phyloP scores from a whole-genome alignment of 2,329 filamentous ascomycete species.

The Aureobasidium sp. region DNA sequence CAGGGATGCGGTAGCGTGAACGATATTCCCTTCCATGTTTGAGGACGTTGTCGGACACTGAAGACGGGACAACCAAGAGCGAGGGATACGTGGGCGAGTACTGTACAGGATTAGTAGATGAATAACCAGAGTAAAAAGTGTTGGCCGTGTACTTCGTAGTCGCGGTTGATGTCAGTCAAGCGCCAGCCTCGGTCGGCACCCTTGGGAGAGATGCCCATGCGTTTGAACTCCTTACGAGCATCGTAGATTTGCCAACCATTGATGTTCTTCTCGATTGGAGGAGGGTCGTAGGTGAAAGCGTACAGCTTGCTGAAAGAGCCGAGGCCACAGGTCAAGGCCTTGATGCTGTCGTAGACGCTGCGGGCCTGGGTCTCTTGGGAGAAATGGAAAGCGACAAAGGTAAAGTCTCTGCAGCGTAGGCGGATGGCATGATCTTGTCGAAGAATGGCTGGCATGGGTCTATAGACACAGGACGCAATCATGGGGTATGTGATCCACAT shows the following conservation, averaged over 20 bases:
- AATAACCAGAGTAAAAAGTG: background rate
- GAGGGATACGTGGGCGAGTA: slow-evolving; percentile 93
- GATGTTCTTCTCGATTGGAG: slow-evolving; percentile 56
- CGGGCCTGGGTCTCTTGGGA: slow-evolving; percentile 64
- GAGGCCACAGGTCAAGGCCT: slow-evolving; percentile 70
- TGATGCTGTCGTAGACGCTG: slow-evolving; percentile 83
- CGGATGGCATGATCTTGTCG: slow-evolving; percentile 74
- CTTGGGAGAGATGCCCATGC: slow-evolving; percentile 81
- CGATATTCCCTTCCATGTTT: slow-evolving; percentile 89
- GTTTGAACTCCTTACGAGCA: slow-evolving; percentile 72
- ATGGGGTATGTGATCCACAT: slow-evolving; percentile 95
- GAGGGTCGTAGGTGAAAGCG: slow-evolving; percentile 77
- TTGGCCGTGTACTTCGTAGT: slow-evolving; percentile 56
- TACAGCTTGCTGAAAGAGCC: slow-evolving; percentile 82
- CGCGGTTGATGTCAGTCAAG: slow-evolving; percentile 79
- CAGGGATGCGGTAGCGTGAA: slow-evolving; percentile 81
- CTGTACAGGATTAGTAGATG: slow-evolving; percentile 21
- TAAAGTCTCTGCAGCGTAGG: slow-evolving; percentile 87
- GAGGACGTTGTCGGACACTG: slow-evolving; percentile 92
- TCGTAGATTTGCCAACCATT: slow-evolving; percentile 84
- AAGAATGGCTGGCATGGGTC: slow-evolving; percentile 63
- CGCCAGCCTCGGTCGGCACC: slow-evolving; percentile 77
- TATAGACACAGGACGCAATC: slow-evolving; percentile 71
- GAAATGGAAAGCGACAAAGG: slow-evolving; percentile 88
- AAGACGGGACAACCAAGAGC: slow-evolving; percentile 73